Base-by-base conservation (phyloP, 176 grass and related monocot species). In the Coix lacrymajobi region DNA sequence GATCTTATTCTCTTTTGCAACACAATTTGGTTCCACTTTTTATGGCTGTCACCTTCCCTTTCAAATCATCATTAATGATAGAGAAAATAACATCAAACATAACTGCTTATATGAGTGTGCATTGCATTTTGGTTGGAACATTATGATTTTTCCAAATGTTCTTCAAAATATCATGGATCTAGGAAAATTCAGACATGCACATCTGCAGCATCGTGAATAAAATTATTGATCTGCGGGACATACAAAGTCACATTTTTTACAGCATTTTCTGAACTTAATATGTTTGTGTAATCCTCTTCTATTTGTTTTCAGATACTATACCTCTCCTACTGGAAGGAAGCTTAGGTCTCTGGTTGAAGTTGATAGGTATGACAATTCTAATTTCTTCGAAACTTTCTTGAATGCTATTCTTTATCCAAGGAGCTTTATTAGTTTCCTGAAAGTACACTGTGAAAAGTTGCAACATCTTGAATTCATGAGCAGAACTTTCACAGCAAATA, bases 321-420 rank as follows among this genome's bases (percentile, higher is more conserved):
- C 77, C 84, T 67, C 92, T 85, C 92, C 92, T 82, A 82, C 92
- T 58, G 89, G 84, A 22, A 94, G 87, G 87, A 94, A 86, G 78
- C 49, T 94, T 69, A 75, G 92, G 73, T 94, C 92, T 54, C 79
- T 89, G 77, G 92, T 94, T 87, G 92, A 94, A 86, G 30, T 94
- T 81, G 89, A 94, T 71, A 91, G 81, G 92, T 94, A 85, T 34
- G 40, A 7, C 40, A 46, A 60, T 62, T 17, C 25, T n/a, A 14
- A 39, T 69, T 77, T 79, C n/a, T 19, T 78, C 16, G 75, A 48
- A 36, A 7, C 66, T n/a, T 29, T 11, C 17, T 81, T 24, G 15
- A 45, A 12, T 36, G 13, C 31, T 34, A 45, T 75, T 65, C 13
- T 76, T 87, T 72, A 36, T 75, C 62, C 1, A 26, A 39, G 64